Base-by-base conservation (phyloP, 2,329 filamentous ascomycete genomes). In the Triangularia verruculosa region DNA sequence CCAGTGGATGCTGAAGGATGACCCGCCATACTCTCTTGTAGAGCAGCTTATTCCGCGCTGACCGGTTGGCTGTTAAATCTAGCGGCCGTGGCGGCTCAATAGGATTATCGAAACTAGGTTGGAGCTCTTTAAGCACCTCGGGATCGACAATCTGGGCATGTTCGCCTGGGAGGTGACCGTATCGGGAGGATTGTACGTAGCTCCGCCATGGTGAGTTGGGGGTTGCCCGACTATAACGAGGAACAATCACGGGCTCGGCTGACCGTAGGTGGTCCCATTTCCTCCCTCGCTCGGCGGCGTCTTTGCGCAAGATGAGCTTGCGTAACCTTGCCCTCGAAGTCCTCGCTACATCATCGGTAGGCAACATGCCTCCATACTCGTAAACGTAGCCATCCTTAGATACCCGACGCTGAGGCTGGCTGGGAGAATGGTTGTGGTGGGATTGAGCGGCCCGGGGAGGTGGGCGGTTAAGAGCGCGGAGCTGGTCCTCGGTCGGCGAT, bases 1-100 rank as follows among this genome's bases (percentile, higher is more conserved):
- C 90, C 68, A 97, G 88, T 12, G 93, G 90, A 72, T 93, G 92
- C 64, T 89, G 88, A 71, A 97, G 81, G 27, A 96, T 80, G 39
- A 86, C 84, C 60, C 84, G 83, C 81, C 90, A 89, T 58, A 89
- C 76, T 61, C 87, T 83, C 72, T 86, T 85, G 66, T 78, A 80
- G 9, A 80, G 83, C 76, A 76, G 81, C 83, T 63, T 79, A 78
- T 68, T 82, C 78, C 68, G 63, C 30, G 66, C 69, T 55, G 57
- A 65, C 56, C 43, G 60, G n/a, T 60, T 59, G 13, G 61, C 57
- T n/a, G 51, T 54, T 2, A 51, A 28, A 30, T 70, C 68, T 55
- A 70, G 68, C 47, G 75, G 71, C 27, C 74, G 70, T 0, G 73
- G 73, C 25, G 77, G 68, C 8, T 76, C 72, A 17, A 74, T 70